Evolutionary conservation across 2,329 filamentous ascomycete species (phyloP), one percentile per base, ranked within the genome.

Genomic region (Orbilia javanica): DNA sequence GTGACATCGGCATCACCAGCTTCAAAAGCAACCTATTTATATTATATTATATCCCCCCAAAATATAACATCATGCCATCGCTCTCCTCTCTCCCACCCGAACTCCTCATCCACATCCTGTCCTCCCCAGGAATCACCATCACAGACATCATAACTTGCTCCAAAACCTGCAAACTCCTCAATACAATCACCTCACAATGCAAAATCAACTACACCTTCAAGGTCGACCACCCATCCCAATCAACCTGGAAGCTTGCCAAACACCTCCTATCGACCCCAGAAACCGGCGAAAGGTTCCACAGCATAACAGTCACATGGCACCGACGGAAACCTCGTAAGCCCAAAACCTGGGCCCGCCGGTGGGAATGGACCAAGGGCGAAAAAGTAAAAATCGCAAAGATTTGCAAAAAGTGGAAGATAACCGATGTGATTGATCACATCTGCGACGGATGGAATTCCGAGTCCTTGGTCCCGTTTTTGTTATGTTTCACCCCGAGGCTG

Each of bases 221-320:
- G 29, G 68, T 71, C 8, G 68, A 71, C 22, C n/a, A 22, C 22
- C 20, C 36, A 7, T 29, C 22, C n/a, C 68, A 44, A 13, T 34
- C 68, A 5, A 18, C 68, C 0, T 71, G 55, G 55, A 64, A 31
- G 20, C 46, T 71, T 13, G 55, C 64, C 2, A 5, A 22, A 34
- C n/a, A 13, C 8, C 55, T 71, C 10, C 13, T 64, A 7, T 1
- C 4, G 10, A 46, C 55, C 22, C 68, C 68, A 5, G 15, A 31
- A 18, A 6, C 55, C 15, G 68, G 68, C 4, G 31, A 34, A 44
- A 44, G 55, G 48, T 71, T 71, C 44, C 50, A n/a, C 15, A 52
- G 42, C 4, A 55, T 71, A 20, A 71, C 2, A 4, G 57, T 64
- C 10, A 64, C 68, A 31, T 71, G 68, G 68, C 55, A 71, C 20